Evolutionary conservation across 2,329 filamentous ascomycete genomes (phyloP), one percentile per base, ranked within the genome.

Genomic region (Colletotrichum tofieldiae): DNA sequence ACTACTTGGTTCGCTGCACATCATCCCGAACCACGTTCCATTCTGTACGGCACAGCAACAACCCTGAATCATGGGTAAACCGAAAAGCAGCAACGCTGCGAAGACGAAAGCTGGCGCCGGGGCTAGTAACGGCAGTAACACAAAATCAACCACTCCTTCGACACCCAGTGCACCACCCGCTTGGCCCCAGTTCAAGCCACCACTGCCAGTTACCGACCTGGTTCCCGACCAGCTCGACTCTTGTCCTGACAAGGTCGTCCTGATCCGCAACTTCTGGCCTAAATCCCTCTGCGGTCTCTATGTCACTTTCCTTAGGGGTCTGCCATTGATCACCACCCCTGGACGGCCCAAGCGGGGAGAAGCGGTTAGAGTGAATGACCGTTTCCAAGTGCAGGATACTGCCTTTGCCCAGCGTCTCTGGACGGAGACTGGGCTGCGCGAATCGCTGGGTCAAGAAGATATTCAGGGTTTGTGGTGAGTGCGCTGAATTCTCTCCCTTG

Each of bases 321-420:
- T 97, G 3, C 91, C 94, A 0, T 84, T 97, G 56, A 88, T 88
- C 55, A 97, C 94, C 1, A 97, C 94, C 0, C 94, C 94, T 0
- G 91, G 90, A 0, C 91, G 90, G 73, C 94, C 94, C 1, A 96
- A 93, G 80, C 91, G 90, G 73, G 94, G 93, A 59, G 92, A 96
- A 67, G 95, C 95, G 1, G 88, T 94, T 9, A 88, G 96, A 45
- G 93, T 98, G 58, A 98, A 98, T 80, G 96, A 98, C 80, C 91
- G 96, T 14, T 97, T 93, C 77, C 94, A 97, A 82, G 85, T 97
- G 26, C 85, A 95, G 37, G 95, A 98, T 82, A 82, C 89, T 37
- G 81, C 75, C 0, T 97, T 98, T 81, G 93, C 95, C 0, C 86
- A 90, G 77, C 85, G 88, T 66, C 82, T 98, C 18, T 98, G 95